A percentile compares a stretch with the other conserved stretches of the same genome.
These are phyloP conservation scores for Jacaranda mimosifolia DNA, from an alignment of 257 asterid genomes.

Conservation along the genomic window DNA sequence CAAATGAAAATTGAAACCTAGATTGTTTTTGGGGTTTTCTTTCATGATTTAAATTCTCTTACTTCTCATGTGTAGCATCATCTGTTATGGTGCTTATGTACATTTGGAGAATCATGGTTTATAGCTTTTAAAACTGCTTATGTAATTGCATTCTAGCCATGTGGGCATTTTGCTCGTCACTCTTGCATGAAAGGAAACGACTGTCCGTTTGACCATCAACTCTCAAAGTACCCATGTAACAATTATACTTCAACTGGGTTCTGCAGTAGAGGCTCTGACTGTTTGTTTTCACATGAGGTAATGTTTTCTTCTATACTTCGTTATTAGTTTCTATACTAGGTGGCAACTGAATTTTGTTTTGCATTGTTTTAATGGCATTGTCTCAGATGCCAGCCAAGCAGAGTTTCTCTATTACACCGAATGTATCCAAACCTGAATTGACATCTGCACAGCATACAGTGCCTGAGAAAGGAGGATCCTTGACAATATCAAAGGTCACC, in stretches of 20 bases:
- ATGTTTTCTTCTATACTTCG: slow-evolving; percentile 30
- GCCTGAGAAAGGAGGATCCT: slow-evolving; percentile 48
- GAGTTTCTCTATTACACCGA: slow-evolving; percentile 44
- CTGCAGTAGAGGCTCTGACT: slow-evolving; percentile 84
- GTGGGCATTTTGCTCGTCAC: slow-evolving; percentile 84
- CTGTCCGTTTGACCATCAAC: slow-evolving; percentile 90
- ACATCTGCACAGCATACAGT: slow-evolving; percentile 43
- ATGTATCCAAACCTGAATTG: slow-evolving; percentile 51
- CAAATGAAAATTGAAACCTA: not conserved
- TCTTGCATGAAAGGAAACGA: slow-evolving; percentile 97
- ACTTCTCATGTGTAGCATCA: slow-evolving; percentile 25
- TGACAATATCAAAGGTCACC: slow-evolving; percentile 37
- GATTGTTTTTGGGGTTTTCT: not conserved
- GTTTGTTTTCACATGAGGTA: slow-evolving; percentile 93
- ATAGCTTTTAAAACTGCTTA: slow-evolving; percentile 27
- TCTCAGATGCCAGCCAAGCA: slow-evolving; percentile 57
- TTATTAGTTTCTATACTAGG: slow-evolving; percentile 18
- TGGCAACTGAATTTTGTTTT: slow-evolving; percentile 28
- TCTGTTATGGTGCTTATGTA: slow-evolving; percentile 6
- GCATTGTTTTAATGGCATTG: slow-evolving; percentile 23
- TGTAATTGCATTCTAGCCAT: slow-evolving; percentile 71
- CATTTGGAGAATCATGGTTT: slow-evolving; percentile 21
- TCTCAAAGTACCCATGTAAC: slow-evolving; percentile 88
- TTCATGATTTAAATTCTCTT: slow-evolving; percentile 14
- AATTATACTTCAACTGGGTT: slow-evolving; percentile 64